Evolutionary conservation across 2,329 filamentous ascomycete genomes (phyloP).

Genomic region (Sclerotinia trifoliorum): DNA sequence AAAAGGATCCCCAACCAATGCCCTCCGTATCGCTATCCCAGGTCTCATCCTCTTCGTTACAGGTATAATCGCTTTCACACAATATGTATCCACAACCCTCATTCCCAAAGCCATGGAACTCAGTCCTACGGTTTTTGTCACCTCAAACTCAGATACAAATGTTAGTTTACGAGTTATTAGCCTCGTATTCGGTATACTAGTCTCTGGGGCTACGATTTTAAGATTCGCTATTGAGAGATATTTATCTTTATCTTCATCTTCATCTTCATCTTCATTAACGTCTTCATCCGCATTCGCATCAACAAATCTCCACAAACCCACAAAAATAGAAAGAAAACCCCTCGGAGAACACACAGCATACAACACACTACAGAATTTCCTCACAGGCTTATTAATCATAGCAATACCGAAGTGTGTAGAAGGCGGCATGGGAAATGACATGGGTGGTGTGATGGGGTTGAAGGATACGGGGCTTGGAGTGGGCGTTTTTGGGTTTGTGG

Average conservation of each 20-base stretch:
- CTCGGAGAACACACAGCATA: neutral
- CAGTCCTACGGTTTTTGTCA: neutral
- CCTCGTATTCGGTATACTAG: neutral
- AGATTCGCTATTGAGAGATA: neutral
- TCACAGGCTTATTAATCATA: neutral
- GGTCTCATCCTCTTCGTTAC: slow-evolving; percentile 4
- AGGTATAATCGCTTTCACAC: neutral
- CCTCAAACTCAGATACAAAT: neutral
- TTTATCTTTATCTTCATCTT: neutral
- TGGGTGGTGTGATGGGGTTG: neutral
- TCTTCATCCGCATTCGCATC: too few species aligned
- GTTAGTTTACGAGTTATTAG: neutral
- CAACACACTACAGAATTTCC: neutral
- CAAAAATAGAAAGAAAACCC: neutral
- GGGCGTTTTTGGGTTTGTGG: neutral
- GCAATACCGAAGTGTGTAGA: neutral
- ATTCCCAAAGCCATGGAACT: neutral
- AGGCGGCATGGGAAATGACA: neutral
- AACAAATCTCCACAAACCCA: too few species aligned
- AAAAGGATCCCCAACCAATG: neutral
- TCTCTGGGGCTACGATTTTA: neutral
- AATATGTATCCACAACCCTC: slow-evolving; percentile 14
- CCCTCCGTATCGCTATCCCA: neutral
- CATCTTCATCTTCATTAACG: too few species aligned
- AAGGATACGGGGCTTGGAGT: neutral